These are phyloP conservation scores for Fraxinus latifolia DNA, from an alignment of 305 asterid genomes.

Conservation along the genomic window DNA sequence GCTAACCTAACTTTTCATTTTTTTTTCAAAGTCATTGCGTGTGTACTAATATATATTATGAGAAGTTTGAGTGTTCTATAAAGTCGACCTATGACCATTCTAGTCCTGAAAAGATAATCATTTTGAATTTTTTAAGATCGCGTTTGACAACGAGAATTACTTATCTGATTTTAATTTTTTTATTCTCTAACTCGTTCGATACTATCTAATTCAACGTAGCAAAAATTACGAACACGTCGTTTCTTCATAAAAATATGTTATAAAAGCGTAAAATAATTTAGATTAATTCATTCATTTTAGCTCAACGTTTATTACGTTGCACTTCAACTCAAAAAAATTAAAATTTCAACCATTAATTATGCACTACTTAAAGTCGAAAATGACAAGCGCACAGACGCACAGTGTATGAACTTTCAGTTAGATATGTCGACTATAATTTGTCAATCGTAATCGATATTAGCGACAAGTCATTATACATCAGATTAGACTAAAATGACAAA, in stretches of 20 bases:
- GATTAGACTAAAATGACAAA: not conserved
- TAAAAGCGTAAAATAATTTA: not conserved
- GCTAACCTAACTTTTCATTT: not conserved
- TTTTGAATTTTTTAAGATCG: not conserved
- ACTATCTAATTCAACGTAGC: not conserved
- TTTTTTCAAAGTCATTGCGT: not conserved
- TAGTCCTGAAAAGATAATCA: not conserved
- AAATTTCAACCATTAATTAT: not conserved
- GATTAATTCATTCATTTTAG: not conserved
- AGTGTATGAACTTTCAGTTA: not conserved
- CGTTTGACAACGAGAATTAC: not conserved
- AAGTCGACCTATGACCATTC: not conserved
- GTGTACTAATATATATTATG: not conserved
- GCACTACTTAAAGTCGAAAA: not conserved
- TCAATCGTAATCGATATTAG: not conserved
- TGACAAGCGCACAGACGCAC: not conserved
- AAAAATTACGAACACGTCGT: not conserved
- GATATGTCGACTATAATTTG: not conserved
- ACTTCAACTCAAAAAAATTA: not conserved
- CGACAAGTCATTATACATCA: not conserved
- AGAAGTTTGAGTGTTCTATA: not conserved
- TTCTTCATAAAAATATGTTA: not conserved
- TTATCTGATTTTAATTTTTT: not conserved
- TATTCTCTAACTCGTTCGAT: not conserved
- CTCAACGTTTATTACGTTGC: not conserved